phyloP scores from a whole-genome alignment of 805 yeast genomes.

The Saturnispora ahearnii region DNA sequence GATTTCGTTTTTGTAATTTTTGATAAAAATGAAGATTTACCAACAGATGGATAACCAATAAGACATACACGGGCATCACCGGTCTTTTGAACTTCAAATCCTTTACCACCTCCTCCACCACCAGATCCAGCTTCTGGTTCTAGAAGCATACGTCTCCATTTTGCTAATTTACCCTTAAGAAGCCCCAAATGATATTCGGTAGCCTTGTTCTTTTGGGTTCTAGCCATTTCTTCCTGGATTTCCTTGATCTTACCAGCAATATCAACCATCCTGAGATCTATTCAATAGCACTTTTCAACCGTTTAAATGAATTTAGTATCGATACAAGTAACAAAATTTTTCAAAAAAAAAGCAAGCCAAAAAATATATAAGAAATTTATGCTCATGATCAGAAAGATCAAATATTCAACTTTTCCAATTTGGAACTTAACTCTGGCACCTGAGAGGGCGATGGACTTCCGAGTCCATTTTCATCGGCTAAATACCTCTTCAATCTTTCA shows the following conservation, averaged over 20 bases:
- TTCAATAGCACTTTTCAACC: background rate
- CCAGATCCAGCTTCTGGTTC: constrained; percentile 76
- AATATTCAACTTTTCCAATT: background rate
- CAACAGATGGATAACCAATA: constrained; percentile 97
- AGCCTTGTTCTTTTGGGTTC: constrained; percentile 96
- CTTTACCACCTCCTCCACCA: constrained; percentile 58
- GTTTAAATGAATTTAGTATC: background rate
- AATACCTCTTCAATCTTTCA: constrained; percentile 52
- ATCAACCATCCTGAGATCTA: constrained; percentile 22
- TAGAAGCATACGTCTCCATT: constrained; percentile 80
- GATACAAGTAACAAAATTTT: background rate
- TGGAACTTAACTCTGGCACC: background rate
- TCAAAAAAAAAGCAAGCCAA: background rate
- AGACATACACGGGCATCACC: constrained; percentile 95
- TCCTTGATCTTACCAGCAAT: constrained; percentile 66
- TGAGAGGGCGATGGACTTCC: background rate
- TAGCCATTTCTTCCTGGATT: constrained; percentile 86
- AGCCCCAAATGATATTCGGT: constrained; percentile 95
- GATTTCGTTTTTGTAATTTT: constrained; percentile 90
- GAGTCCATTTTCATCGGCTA: constrained; percentile 43
- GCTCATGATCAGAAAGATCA: constrained; percentile 1
- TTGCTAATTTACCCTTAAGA: constrained; percentile 87
- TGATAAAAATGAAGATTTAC: constrained; percentile 83
- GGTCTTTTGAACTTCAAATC: constrained; percentile 89
- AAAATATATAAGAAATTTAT: background rate